Conservation (phyloP, 169 alveolate genomes). For the Plasmodium billcollinsi region DNA sequence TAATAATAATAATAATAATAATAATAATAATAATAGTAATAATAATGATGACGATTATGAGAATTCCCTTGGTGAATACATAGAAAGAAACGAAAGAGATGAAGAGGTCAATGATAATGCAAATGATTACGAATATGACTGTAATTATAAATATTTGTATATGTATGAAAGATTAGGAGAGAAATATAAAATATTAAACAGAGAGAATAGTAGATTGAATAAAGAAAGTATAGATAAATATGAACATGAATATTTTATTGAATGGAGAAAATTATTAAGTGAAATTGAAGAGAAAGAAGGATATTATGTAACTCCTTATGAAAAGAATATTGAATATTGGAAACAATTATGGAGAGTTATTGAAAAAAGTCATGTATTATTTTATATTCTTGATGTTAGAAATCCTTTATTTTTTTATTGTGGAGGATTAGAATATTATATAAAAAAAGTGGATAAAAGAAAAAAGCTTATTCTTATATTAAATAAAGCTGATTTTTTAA, state of each 20-base stretch:
- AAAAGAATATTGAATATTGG: constrained; percentile 99
- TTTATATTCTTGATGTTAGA: constrained; percentile 98
- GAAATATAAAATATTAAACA: constrained; percentile 34
- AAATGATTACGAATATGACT: not conserved
- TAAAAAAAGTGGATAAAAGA: constrained; percentile 91
- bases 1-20: not conserved
- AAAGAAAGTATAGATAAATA: constrained; percentile 78
- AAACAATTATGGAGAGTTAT: constrained; percentile 99
- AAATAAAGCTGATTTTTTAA: constrained; percentile 96
- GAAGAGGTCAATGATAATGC: not conserved
- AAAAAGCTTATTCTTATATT: constrained; percentile 91
- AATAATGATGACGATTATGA: constrained; percentile 2
- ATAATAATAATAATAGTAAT: not conserved
- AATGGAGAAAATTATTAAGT: constrained; percentile 84
- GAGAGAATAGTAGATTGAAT: constrained; percentile 37
- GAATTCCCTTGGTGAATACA: not conserved
- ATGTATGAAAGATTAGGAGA: constrained; percentile 71
- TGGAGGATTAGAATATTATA: constrained; percentile 92
- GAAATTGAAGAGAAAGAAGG: constrained; percentile 93
- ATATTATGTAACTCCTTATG: constrained; percentile 97
- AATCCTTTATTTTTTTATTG: constrained; percentile 96
- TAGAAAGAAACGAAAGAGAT: not conserved
- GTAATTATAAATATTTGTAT: constrained; percentile 16
- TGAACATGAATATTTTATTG: constrained; percentile 81
- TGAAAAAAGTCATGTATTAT: constrained; percentile 95